A percentile compares a stretch with the other conserved stretches of the same genome.
phyloP scores from a whole-genome alignment of 192 early-diverging fungal species.

The Coemansia sp. region DNA sequence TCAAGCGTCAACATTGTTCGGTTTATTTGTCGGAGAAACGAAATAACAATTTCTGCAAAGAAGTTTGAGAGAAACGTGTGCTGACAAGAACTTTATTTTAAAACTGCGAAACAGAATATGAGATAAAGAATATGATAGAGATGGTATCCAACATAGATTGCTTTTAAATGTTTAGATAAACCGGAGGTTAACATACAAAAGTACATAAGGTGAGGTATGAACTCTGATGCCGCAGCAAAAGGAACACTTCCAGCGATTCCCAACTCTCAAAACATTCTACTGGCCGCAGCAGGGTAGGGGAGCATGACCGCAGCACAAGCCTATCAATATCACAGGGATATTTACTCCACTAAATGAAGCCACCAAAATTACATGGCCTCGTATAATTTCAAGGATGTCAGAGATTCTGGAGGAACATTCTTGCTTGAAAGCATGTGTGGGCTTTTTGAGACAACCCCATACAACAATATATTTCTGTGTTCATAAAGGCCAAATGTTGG shows the following conservation, averaged over 20 bases:
- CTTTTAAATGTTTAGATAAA: neutral
- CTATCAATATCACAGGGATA: neutral
- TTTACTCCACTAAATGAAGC: neutral
- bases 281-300: neutral
- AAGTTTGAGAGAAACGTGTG: neutral
- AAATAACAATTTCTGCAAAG: neutral
- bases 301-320: conserved; percentile 8
- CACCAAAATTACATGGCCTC: neutral
- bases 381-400: neutral
- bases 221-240: conserved; percentile 9
- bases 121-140: neutral
- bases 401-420: neutral
- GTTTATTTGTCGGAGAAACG: neutral
- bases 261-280: neutral
- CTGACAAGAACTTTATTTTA: neutral
- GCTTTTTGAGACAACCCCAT: neutral
- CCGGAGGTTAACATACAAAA: neutral
- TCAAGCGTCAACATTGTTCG: conserved; percentile 28
- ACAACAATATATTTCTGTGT: neutral
- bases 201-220: neutral
- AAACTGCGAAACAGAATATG: neutral
- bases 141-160: neutral
- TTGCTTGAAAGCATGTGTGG: no score
- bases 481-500: neutral
- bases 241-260: neutral